These are phyloP conservation scores for Diaporthe eres DNA, from an alignment of 2,329 filamentous ascomycete species.

Conservation along the genomic window DNA sequence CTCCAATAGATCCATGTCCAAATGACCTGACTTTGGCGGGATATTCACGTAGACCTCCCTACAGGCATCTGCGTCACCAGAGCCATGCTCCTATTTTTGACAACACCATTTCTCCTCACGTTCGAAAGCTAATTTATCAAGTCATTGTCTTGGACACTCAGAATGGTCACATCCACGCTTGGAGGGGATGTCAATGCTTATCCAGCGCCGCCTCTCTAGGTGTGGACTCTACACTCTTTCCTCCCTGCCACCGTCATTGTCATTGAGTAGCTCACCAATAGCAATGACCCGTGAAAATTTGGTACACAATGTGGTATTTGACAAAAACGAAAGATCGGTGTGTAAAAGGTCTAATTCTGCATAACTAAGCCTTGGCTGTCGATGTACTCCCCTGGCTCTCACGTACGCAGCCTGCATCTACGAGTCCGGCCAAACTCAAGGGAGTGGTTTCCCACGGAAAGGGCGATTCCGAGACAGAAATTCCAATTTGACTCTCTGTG, in stretches of 20 bases:
- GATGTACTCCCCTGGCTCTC: background rate
- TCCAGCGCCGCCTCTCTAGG: too few relatives aligned
- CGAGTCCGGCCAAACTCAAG: background rate
- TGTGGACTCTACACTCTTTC: background rate
- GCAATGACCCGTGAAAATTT: background rate
- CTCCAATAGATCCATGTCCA: too few relatives aligned
- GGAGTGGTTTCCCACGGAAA: background rate
- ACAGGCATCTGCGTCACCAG: too few relatives aligned
- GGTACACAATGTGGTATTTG: background rate
- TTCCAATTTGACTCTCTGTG: too few relatives aligned
- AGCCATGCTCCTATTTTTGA: too few relatives aligned
- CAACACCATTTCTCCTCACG: too few relatives aligned
- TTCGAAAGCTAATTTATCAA: too few relatives aligned
- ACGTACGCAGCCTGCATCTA: background rate
- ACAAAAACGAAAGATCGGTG: background rate
- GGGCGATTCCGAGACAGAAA: background rate
- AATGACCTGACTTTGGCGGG: too few relatives aligned
- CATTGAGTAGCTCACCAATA: background rate
- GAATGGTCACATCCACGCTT: too few relatives aligned
- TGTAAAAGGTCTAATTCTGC: background rate
- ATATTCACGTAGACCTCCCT: too few relatives aligned
- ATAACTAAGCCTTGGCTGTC: background rate
- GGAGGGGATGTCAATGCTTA: too few relatives aligned
- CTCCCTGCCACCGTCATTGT: background rate
- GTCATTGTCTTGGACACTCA: too few relatives aligned